Percentiles rank a stretch among this genome's conserved stretches.
Evolutionary conservation across 2,329 filamentous ascomycete genomes (phyloP).

Genomic region (Exophiala aquamarina): DNA sequence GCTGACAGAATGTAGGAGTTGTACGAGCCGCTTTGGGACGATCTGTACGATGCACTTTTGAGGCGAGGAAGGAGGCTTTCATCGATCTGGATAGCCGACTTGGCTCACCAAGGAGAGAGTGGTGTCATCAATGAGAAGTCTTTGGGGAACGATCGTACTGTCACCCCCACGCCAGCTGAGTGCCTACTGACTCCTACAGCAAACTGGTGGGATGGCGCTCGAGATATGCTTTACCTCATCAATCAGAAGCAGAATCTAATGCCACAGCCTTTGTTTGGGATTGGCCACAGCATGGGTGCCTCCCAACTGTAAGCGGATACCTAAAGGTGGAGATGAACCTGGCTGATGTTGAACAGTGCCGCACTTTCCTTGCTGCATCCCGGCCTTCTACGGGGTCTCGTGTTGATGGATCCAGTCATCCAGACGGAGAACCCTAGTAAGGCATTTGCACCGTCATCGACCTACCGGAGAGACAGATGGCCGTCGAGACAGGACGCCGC

Average conservation of each 20-base stretch:
- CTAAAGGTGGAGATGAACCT: not conserved
- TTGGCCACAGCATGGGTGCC: conserved; percentile 89
- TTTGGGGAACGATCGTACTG: conserved; percentile 82
- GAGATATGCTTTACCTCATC: conserved; percentile 81
- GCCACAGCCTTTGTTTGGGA: conserved; percentile 76
- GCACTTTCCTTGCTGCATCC: conserved; percentile 58
- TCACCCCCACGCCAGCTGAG: conserved; percentile 12
- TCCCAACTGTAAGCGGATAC: conserved; percentile 55
- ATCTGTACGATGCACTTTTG: conserved; percentile 63
- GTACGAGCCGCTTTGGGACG: conserved; percentile 90
- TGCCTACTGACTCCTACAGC: conserved; percentile 50
- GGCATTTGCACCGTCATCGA: conserved; percentile 65
- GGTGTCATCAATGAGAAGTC: conserved; percentile 72
- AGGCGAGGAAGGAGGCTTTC: conserved; percentile 68
- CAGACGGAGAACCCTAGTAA: conserved; percentile 24
- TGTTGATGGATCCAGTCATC: conserved; percentile 66
- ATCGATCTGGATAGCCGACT: conserved; percentile 85
- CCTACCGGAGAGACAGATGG: conserved; percentile 78
- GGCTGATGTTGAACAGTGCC: conserved; percentile 11
- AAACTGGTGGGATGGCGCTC: conserved; percentile 79
- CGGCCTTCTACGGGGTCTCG: conserved; percentile 67
- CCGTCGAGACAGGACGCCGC: conserved; percentile 70
- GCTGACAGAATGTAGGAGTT: conserved; percentile 62
- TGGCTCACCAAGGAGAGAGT: conserved; percentile 80
- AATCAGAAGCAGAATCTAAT: conserved; percentile 79